Percentiles rank a stretch among this genome's conserved stretches.
These are phyloP conservation scores for Candida andamanensis DNA, from an alignment of 805 yeast genomes.

Conservation along the genomic window DNA sequence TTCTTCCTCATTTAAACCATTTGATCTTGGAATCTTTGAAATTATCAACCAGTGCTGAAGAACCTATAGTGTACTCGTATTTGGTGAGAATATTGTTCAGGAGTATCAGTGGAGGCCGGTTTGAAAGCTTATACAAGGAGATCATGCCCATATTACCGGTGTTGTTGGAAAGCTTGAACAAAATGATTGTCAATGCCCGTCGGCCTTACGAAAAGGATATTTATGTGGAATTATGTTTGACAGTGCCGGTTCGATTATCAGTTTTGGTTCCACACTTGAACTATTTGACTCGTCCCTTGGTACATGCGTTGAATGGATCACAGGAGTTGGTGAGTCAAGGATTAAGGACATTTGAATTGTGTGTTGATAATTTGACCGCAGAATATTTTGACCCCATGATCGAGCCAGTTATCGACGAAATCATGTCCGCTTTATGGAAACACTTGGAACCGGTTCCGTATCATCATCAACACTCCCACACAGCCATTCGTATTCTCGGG, in stretches of 20 bases:
- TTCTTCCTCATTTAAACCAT: constrained; percentile 82
- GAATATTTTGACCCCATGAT: constrained; percentile 96
- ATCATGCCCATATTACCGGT: constrained; percentile 89
- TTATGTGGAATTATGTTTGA: constrained; percentile 89
- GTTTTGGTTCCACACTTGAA: constrained; percentile 90
- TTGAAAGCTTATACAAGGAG: constrained; percentile 87
- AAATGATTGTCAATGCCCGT: constrained; percentile 76
- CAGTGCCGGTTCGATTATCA: constrained; percentile 92
- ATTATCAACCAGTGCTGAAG: constrained; percentile 77
- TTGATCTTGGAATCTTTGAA: constrained; percentile 76
- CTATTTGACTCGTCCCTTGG: constrained; percentile 85
- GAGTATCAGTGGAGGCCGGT: constrained; percentile 95
- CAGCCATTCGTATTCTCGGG: constrained; percentile 88
- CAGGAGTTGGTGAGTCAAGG: constrained; percentile 95
- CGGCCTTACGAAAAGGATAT: constrained; percentile 89
- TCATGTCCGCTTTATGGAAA: constrained; percentile 88
- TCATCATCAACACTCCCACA: constrained; percentile 91
- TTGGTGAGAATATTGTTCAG: constrained; percentile 84
- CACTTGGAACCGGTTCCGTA: constrained; percentile 90
- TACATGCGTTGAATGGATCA: constrained; percentile 81
- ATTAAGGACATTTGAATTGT: constrained; percentile 84
- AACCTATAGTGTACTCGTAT: constrained; percentile 86
- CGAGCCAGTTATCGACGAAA: constrained; percentile 93
- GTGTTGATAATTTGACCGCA: constrained; percentile 94
- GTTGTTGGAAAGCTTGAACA: constrained; percentile 76